Percentiles rank a stretch among this genome's conserved stretches.
Evolutionary conservation across 2,329 filamentous ascomycete genomes (phyloP).

Genomic region (Xylaria multiplex): DNA sequence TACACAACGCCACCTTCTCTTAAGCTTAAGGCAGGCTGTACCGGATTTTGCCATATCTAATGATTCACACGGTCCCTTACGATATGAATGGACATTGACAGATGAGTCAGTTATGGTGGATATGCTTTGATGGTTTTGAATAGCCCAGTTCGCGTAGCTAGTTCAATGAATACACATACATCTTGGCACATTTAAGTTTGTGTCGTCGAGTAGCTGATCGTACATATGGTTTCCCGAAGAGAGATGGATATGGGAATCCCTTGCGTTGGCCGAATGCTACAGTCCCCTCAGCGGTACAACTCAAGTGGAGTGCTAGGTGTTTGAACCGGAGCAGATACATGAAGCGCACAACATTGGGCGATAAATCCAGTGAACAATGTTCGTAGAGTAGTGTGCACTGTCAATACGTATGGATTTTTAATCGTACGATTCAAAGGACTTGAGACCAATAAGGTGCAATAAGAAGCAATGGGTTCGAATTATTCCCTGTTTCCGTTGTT

Average conservation of each 20-base stretch:
- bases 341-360: too few species aligned
- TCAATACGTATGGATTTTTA: too few species aligned
- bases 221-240: too few species aligned
- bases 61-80: neutral
- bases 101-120: neutral
- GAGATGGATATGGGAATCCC: too few species aligned
- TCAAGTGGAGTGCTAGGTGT: too few species aligned
- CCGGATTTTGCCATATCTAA: neutral
- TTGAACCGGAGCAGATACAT: too few species aligned
- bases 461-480: neutral
- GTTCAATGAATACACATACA: neutral
- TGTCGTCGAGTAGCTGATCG: too few species aligned
- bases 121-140: neutral
- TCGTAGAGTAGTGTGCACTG: too few species aligned
- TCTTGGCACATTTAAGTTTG: neutral
- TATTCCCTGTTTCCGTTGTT: neutral
- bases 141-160: neutral
- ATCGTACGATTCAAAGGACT: neutral
- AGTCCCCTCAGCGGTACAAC: too few species aligned
- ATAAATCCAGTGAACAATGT: too few species aligned
- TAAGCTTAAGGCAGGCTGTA: conserved; percentile 1
- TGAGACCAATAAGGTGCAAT: neutral
- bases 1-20: conserved; percentile 15
- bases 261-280: too few species aligned
- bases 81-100: neutral